These are phyloP conservation scores for Ceratocystis eucalypticola DNA, from an alignment of 2,329 filamentous ascomycete species.

Conservation along the genomic window DNA sequence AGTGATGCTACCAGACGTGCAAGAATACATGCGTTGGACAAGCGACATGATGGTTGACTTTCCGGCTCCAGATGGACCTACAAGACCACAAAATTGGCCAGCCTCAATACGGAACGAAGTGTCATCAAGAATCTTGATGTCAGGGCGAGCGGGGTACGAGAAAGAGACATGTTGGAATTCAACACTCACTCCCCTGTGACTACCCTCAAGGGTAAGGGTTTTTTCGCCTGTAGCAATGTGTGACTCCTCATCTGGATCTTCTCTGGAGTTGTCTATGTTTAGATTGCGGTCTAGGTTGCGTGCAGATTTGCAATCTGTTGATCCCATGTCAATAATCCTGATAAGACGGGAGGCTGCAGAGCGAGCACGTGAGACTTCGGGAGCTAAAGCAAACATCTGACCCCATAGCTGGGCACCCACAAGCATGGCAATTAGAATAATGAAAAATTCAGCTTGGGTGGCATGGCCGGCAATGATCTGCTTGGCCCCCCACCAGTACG, in stretches of 20 bases:
- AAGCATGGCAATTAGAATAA: slow-evolving; percentile 57
- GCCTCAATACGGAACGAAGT: slow-evolving; percentile 44
- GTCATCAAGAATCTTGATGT: slow-evolving; percentile 41
- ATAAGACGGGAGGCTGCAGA: slow-evolving; percentile 46
- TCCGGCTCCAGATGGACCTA: slow-evolving; percentile 52
- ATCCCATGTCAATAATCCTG: slow-evolving; percentile 35
- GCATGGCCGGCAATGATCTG: slow-evolving; percentile 54
- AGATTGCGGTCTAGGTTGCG: slow-evolving; percentile 20
- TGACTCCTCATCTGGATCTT: slow-evolving; percentile 30
- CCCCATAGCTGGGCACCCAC: slow-evolving; percentile 61
- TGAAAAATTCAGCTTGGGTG: slow-evolving; percentile 56
- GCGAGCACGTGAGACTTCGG: slow-evolving; percentile 56
- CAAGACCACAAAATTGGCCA: slow-evolving; percentile 49
- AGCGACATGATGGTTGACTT: slow-evolving; percentile 53
- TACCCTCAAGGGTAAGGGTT: slow-evolving; percentile 20
- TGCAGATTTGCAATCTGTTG: slow-evolving; percentile 18
- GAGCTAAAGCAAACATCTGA: slow-evolving; percentile 61
- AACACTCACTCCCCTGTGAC: slow-evolving; percentile 27
- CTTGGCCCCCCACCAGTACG: slow-evolving; percentile 68
- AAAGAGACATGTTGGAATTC: slow-evolving; percentile 48
- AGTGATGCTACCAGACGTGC: slow-evolving; percentile 30
- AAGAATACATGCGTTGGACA: slow-evolving; percentile 37
- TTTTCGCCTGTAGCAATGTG: not conserved
- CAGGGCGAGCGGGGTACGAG: slow-evolving; percentile 49
- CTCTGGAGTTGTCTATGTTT: slow-evolving; percentile 20